Conservation (phyloP, 148 eudicot genomes). For the Persicaria tinctoria region DNA sequence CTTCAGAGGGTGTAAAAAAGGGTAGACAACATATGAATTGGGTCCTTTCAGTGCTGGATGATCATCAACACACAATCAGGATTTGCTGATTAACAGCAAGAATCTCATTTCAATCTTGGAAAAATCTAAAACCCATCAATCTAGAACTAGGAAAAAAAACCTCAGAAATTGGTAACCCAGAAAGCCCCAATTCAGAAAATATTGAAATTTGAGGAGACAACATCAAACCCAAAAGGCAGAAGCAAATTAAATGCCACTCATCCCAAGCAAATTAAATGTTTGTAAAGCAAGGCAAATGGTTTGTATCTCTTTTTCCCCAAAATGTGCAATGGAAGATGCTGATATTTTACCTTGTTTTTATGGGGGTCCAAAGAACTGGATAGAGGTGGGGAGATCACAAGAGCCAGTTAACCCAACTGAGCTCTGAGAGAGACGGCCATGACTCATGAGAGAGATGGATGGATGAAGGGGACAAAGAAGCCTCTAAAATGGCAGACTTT, state of each 20-base stretch:
- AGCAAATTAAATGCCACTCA: neutral
- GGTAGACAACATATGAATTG: neutral
- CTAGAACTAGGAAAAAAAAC: neutral
- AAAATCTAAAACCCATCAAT: neutral
- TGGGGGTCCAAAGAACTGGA: neutral
- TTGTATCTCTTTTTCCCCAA: neutral
- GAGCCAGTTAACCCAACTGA: slow-evolving; percentile 1
- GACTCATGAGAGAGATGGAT: neutral
- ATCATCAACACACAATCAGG: too few species aligned
- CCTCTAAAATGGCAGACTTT: slow-evolving; percentile 1
- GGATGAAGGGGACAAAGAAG: neutral
- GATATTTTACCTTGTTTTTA: neutral
- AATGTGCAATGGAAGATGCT: neutral
- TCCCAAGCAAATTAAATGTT: neutral
- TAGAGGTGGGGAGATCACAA: neutral
- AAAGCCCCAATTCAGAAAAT: neutral
- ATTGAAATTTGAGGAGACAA: neutral
- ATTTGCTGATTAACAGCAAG: neutral
- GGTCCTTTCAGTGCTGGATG: too few species aligned
- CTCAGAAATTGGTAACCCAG: neutral
- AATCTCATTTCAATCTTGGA: neutral
- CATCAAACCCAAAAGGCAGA: too few species aligned
- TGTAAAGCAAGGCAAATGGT: neutral
- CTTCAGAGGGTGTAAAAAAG: neutral
- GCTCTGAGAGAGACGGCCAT: neutral